phyloP scores from a whole-genome alignment of 768 basidiomycete genomes.

The Wakefieldia striispora region DNA sequence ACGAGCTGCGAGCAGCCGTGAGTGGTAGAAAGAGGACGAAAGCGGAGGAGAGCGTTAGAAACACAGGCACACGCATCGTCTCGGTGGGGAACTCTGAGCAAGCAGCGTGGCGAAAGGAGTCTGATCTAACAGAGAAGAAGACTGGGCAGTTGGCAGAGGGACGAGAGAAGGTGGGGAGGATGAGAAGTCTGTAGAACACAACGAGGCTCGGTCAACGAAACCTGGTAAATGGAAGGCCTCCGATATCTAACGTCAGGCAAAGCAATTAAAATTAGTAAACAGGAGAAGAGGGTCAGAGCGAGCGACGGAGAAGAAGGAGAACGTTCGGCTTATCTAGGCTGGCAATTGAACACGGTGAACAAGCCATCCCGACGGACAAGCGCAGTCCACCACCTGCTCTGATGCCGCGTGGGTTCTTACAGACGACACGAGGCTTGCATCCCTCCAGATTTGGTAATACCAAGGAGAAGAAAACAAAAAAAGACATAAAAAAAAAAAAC shows the following conservation, averaged over 20 bases:
- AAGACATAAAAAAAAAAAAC: background rate
- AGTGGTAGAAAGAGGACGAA: conserved; percentile 24
- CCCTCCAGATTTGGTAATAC: background rate
- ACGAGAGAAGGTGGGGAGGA: background rate
- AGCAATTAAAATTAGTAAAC: background rate
- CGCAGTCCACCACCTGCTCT: too few species aligned
- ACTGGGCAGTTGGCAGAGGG: background rate
- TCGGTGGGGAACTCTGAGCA: conserved; percentile 2
- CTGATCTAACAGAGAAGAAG: conserved; percentile 1
- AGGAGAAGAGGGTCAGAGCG: background rate
- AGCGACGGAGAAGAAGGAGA: background rate
- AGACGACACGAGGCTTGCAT: background rate
- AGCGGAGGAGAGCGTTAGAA: conserved; percentile 32
- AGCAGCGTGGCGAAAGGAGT: background rate
- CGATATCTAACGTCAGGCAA: background rate
- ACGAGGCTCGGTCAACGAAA: conserved; percentile 23
- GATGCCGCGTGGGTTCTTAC: too few species aligned
- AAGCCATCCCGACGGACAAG: too few species aligned
- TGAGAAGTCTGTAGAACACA: background rate
- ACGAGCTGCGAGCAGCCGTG: conserved; percentile 27
- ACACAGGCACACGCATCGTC: conserved; percentile 27
- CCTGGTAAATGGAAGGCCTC: conserved; percentile 13
- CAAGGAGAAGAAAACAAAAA: conserved; percentile 8
- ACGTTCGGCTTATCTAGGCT: background rate
- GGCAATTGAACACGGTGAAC: too few species aligned